Conservation (phyloP, 2,329 filamentous ascomycete genomes). For the Diaporthe batatas region DNA sequence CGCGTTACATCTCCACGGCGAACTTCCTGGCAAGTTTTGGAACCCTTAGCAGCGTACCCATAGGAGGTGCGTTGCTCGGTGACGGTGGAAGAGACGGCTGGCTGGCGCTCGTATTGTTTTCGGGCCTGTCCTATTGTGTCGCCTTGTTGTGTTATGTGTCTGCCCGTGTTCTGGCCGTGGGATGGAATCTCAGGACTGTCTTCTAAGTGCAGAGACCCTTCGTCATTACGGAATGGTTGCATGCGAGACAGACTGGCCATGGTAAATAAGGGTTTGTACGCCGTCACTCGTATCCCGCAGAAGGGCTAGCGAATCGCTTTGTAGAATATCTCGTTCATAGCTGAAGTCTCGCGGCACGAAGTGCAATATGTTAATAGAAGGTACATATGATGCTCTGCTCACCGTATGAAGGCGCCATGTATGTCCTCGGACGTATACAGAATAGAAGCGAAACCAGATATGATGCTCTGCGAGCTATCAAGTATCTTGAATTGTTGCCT, state of each 20-base stretch:
- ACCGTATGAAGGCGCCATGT: too few species aligned
- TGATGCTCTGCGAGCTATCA: too few species aligned
- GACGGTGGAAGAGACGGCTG: conserved; percentile 51
- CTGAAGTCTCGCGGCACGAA: background rate
- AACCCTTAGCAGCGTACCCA: conserved; percentile 62
- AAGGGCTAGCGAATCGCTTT: too few species aligned
- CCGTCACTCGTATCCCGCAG: too few species aligned
- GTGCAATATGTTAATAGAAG: background rate
- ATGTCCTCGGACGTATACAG: too few species aligned
- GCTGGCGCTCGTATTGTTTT: conserved; percentile 55
- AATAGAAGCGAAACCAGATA: too few species aligned
- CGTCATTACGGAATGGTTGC: background rate
- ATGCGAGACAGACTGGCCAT: background rate
- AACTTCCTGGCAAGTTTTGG: conserved; percentile 85
- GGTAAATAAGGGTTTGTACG: too few species aligned
- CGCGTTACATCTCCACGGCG: conserved; percentile 85
- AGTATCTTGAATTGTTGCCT: too few species aligned
- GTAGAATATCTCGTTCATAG: background rate
- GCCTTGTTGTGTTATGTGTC: conserved; percentile 51
- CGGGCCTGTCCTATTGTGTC: conserved; percentile 52
- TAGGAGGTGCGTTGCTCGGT: conserved; percentile 57
- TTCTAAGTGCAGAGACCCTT: conserved; percentile 44
- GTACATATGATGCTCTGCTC: background rate
- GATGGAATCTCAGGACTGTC: conserved; percentile 49
- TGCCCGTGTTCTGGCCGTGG: conserved; percentile 54